Conservation (phyloP, 495 filamentous ascomycete genomes). For the Cairneyella variabilis region DNA sequence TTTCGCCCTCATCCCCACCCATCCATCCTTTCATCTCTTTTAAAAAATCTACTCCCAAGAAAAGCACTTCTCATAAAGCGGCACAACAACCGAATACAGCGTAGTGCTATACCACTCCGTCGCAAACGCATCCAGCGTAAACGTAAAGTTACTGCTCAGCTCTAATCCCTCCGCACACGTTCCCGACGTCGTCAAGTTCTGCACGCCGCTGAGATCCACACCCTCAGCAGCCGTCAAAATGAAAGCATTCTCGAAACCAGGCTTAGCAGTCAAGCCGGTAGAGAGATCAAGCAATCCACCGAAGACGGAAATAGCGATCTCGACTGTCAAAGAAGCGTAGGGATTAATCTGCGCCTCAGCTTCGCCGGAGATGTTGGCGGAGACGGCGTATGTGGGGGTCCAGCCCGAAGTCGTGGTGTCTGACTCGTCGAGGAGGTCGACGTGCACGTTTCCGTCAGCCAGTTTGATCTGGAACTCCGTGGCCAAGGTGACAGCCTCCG, state of each 20-base stretch:
- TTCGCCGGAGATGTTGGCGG: conserved; percentile 21
- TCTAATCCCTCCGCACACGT: conserved; percentile 15
- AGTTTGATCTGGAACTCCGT: conserved; percentile 22
- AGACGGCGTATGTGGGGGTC: conserved; percentile 24
- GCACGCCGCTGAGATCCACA: conserved; percentile 8
- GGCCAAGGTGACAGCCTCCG: conserved; percentile 21
- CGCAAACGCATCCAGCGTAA: conserved; percentile 17
- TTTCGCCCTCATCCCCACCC: too few relatives aligned
- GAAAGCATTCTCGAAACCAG: conserved; percentile 21
- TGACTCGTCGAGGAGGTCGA: conserved; percentile 25
- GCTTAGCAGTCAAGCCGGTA: conserved; percentile 20
- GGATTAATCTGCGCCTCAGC: conserved; percentile 21
- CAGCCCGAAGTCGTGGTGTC: conserved; percentile 25
- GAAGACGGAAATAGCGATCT: conserved; percentile 20
- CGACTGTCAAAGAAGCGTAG: conserved; percentile 16
- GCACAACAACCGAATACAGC: conserved; percentile 17
- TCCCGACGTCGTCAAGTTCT: conserved; percentile 6
- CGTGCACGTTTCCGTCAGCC: conserved; percentile 28
- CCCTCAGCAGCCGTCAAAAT: conserved; percentile 11
- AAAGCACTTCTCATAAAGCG: conserved; percentile 21
- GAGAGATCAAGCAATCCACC: conserved; percentile 22
- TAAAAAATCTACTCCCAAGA: neutral
- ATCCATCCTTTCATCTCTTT: neutral
- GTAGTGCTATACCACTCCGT: conserved; percentile 19
- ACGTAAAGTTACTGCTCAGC: conserved; percentile 20